These are phyloP conservation scores for Lasiodiplodia sp. DNA, from an alignment of 2,329 filamentous ascomycete species.

Conservation along the genomic window DNA sequence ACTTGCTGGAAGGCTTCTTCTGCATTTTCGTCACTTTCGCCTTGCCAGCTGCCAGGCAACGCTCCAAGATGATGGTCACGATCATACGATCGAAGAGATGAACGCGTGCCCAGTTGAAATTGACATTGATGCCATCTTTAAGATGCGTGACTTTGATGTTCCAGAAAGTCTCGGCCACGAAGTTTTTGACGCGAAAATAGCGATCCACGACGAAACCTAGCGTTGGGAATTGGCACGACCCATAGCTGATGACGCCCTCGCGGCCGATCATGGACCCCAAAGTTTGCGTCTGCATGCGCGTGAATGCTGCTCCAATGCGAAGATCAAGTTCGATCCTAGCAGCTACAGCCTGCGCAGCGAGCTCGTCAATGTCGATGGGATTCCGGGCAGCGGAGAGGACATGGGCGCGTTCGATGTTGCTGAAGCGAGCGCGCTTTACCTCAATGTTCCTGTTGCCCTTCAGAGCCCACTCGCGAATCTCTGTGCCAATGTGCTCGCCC, in stretches of 20 bases:
- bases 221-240: constrained; percentile 97
- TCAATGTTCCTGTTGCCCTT: constrained; percentile 76
- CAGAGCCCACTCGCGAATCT: constrained; percentile 82
- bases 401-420: constrained; percentile 95
- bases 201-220: constrained; percentile 96
- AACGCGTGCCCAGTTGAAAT: constrained; percentile 82
- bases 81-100: constrained; percentile 88
- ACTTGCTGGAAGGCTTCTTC: constrained; percentile 91
- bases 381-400: constrained; percentile 82
- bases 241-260: constrained; percentile 80
- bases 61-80: constrained; percentile 82
- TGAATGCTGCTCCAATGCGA: constrained; percentile 89
- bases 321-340: constrained; percentile 92
- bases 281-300: constrained; percentile 81
- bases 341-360: constrained; percentile 84
- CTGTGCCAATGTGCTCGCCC: constrained; percentile 93
- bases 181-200: constrained; percentile 92
- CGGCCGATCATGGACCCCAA: constrained; percentile 74
- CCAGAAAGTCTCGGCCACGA: constrained; percentile 93
- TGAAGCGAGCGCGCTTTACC: constrained; percentile 88
- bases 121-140: constrained; percentile 79
- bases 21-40: constrained; percentile 85
- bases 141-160: constrained; percentile 83
- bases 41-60: constrained; percentile 76
- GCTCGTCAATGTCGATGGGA: constrained; percentile 80